Evolutionary conservation across 805 yeast species (phyloP).

Genomic region (Isabelozyma gotoi): DNA sequence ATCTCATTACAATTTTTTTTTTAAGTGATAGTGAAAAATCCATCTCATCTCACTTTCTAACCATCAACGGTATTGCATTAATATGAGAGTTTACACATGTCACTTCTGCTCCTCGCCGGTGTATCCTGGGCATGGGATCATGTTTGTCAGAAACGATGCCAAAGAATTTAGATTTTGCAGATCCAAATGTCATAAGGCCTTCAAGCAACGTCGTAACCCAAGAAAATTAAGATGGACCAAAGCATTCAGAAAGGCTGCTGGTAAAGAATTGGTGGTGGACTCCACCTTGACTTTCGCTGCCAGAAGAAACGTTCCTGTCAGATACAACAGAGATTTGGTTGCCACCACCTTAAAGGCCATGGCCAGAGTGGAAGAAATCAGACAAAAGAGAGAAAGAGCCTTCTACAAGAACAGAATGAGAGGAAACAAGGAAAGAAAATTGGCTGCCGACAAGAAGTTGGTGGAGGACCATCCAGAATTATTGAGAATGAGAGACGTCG

Average conservation of each 20-base stretch:
- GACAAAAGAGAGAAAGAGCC: constrained; percentile 95
- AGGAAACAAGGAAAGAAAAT: constrained; percentile 87
- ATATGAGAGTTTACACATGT: constrained; percentile 85
- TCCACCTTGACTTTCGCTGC: constrained; percentile 94
- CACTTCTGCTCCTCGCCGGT: constrained; percentile 98
- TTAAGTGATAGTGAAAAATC: background rate
- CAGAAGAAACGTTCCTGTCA: constrained; percentile 96
- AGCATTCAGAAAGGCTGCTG: constrained; percentile 98
- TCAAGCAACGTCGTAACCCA: constrained; percentile 98
- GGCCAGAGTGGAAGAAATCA: constrained; percentile 93
- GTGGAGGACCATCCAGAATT: constrained; percentile 88
- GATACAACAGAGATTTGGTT: constrained; percentile 95
- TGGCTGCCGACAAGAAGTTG: constrained; percentile 82
- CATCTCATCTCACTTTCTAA: background rate
- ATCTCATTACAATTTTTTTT: background rate
- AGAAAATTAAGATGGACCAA: constrained; percentile 98
- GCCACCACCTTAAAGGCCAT: constrained; percentile 92
- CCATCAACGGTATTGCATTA: constrained; percentile 3
- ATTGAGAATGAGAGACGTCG: constrained; percentile 91
- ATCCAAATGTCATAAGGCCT: constrained; percentile 95
- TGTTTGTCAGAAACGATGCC: constrained; percentile 97
- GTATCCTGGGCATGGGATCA: constrained; percentile 80
- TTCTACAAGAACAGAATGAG: constrained; percentile 99
- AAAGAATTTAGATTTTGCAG: constrained; percentile 97
- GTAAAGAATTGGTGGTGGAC: constrained; percentile 97